phyloP scores from a whole-genome alignment of 1,139 yeast species.

The Candida sanyaensis region DNA sequence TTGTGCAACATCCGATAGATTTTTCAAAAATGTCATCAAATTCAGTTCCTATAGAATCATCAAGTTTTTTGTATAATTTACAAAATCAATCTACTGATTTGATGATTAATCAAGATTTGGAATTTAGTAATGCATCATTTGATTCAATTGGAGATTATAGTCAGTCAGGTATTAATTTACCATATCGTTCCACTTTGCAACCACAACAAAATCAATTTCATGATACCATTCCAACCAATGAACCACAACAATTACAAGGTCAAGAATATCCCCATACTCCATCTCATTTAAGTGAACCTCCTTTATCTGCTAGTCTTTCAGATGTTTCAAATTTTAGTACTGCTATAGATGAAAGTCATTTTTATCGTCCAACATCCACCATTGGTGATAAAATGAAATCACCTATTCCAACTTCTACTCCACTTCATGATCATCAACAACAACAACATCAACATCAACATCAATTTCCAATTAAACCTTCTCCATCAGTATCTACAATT shows the following conservation, averaged over 20 bases:
- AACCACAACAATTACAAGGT: background rate
- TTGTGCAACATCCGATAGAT: conserved; percentile 12
- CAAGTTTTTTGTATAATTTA: conserved; percentile 13
- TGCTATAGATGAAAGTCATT: background rate
- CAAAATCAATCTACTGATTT: conserved; percentile 19
- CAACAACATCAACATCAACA: background rate
- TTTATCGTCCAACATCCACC: conserved; percentile 3
- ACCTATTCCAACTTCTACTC: conserved; percentile 3
- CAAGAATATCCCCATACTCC: conserved; percentile 1
- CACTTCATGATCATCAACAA: conserved; percentile 7
- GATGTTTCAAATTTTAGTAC: conserved; percentile 18
- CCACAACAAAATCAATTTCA: conserved; percentile 6
- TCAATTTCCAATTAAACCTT: background rate
- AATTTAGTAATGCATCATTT: conserved; percentile 28
- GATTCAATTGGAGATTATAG: conserved; percentile 30
- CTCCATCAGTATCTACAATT: conserved; percentile 12
- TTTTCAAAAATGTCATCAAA: conserved; percentile 9
- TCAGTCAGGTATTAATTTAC: conserved; percentile 7
- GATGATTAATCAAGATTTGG: conserved; percentile 27
- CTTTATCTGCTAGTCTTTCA: conserved; percentile 22
- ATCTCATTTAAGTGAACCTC: conserved; percentile 15
- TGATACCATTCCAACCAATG: conserved; percentile 2
- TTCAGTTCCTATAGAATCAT: conserved; percentile 10
- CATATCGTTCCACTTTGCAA: conserved; percentile 2
- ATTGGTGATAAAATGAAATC: conserved; percentile 2